These are phyloP conservation scores for Suillus plorans DNA, from an alignment of 768 basidiomycete species.

Conservation along the genomic window DNA sequence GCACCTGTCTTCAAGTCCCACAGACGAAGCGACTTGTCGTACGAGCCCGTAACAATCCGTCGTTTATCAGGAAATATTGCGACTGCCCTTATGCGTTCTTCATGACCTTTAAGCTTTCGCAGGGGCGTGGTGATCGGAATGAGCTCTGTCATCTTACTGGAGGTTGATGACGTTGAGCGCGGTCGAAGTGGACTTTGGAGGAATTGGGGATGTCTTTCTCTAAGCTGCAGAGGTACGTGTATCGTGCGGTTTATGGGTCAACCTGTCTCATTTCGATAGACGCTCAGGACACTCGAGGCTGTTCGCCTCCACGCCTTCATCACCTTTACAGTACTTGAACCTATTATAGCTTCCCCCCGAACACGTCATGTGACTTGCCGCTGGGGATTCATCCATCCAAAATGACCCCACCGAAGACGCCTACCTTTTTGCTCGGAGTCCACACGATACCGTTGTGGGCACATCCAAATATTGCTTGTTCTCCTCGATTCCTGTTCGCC, in stretches of 20 bases:
- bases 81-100: rapidly evolving
- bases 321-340: no score
- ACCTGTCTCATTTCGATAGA: background rate
- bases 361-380: no score
- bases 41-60: background rate
- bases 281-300: background rate
- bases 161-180: background rate
- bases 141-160: background rate
- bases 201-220: background rate
- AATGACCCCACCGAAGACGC: no score
- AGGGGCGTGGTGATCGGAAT: background rate
- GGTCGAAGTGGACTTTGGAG: background rate
- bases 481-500: no score
- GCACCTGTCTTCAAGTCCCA: no score
- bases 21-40: background rate
- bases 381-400: no score
- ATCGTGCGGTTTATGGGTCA: background rate
- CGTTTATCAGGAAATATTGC: no score
- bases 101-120: background rate
- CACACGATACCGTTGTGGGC: no score
- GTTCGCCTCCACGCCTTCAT: background rate
- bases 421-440: no score
- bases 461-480: no score
- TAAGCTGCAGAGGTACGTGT: background rate
- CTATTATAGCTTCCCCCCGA: no score